Base-by-base conservation (phyloP, 345 rosid genomes). In the Sapria himalayana region DNA sequence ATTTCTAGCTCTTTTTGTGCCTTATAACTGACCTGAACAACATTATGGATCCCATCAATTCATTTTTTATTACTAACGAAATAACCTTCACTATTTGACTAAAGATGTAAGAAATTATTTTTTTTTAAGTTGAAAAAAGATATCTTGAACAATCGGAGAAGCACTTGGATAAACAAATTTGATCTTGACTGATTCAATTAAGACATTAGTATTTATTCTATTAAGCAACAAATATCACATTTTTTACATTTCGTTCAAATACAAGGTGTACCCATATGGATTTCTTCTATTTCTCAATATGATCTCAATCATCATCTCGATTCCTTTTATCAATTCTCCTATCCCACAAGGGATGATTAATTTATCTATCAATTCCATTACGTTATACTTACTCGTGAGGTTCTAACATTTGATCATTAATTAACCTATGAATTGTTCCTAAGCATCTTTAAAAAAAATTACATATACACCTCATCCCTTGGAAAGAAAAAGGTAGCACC, bases 211-310 rank as follows among this genome's bases (percentile, higher is more conserved):
- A 33, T 20, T 50, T 40, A 31, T 39, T 40, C 40, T 50, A 21
- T 41, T 51, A 51, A 49, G 34, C 41, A 33, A 21, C 25, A 51
- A 32, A 42, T 34, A 32, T 50, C 15, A 24, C 42, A 33, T 34
- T 25, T 52, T 44, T 35, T 52, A 32, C 25, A 52, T 27, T 44
- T 35, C 22, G 15, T 45, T 44, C 38, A 52, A 45, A 52, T 52
- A 52, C 37, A 51, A 43, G 57, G 36, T 52, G 37, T 52, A 44
- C 45, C 38, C 32, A 17, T 52, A 33, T 13, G 27, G 11, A 51
- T 42, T 34, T 52, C 21, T 43, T 43, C 35, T 51, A 19, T 51
- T 51, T 33, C 42, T 36, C 29, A 48, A 5, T 47, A 47, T 47
- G 51, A 47, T 36, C 51, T 15, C 43, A 22, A 46, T 33, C 35